These are phyloP conservation scores for Yamadazyma kanchanaburiensis DNA, from an alignment of 1,139 yeast genomes.

Conservation along the genomic window DNA sequence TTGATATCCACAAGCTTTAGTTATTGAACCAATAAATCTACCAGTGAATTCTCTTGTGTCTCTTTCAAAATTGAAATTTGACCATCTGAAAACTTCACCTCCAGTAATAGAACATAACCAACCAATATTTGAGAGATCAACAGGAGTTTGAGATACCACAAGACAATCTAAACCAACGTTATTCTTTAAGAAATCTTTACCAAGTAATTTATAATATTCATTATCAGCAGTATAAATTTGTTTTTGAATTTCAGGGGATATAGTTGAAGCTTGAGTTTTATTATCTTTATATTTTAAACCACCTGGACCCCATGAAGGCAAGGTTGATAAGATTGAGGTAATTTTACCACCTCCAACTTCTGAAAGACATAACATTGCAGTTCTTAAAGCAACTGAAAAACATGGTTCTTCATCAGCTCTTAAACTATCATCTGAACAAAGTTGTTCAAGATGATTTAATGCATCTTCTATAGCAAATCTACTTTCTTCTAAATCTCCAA, in stretches of 20 bases:
- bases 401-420: slow-evolving; percentile 63
- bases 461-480: slow-evolving; percentile 64
- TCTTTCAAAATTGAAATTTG: slow-evolving; percentile 62
- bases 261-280: slow-evolving; percentile 26
- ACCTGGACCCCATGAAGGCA: slow-evolving; percentile 89
- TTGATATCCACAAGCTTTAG: slow-evolving; percentile 62
- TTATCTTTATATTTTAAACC: slow-evolving; percentile 55
- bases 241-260: slow-evolving; percentile 52
- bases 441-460: slow-evolving; percentile 54
- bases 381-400: slow-evolving; percentile 74
- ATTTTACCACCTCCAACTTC: slow-evolving; percentile 79
- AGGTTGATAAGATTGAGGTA: slow-evolving; percentile 58
- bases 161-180: slow-evolving; percentile 79
- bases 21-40: slow-evolving; percentile 50
- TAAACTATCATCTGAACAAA: slow-evolving; percentile 35
- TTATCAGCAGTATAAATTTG: slow-evolving; percentile 55
- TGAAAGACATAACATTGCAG: slow-evolving; percentile 62
- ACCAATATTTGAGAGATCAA: slow-evolving; percentile 75
- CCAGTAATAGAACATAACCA: slow-evolving; percentile 68
- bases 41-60: slow-evolving; percentile 69
- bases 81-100: slow-evolving; percentile 65
- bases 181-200: slow-evolving; percentile 51
- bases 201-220: slow-evolving; percentile 60
- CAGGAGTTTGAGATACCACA: slow-evolving; percentile 60
- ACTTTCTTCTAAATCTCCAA: slow-evolving; percentile 74